Evolutionary conservation across 1,284 basidiomycete genomes (phyloP), one percentile per base, ranked within the genome.

Genomic region (Puccinia hordei): DNA sequence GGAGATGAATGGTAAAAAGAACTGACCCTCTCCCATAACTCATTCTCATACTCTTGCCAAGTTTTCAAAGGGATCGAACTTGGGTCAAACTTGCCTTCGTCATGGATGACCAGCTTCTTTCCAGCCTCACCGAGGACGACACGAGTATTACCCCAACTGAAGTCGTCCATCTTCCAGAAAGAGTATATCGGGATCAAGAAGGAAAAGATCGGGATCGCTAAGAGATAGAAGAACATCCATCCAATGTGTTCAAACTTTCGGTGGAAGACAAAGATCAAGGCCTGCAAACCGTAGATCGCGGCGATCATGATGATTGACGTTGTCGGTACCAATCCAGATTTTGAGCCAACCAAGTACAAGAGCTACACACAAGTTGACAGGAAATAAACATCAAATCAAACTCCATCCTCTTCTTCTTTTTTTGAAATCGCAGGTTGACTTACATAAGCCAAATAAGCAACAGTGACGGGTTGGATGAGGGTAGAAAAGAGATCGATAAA

Each of bases 41-140:
- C 94, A 85, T 96, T 96, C 86, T 89, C 94, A 85, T 98, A 98
- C 83, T 97, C 94, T 82, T 91, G 93, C 96, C 96, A 98, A 2
- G 92, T 93, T 88, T 97, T 97, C 83, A 98, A 88, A 17, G 96
- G 96, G 83, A 98, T 98, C 22, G 90, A 89, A 41, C 91, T 89
- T 27, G 94, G 92, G 87, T 98, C 95, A 81, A 98, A 99, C 86
- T 94, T 95, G 85, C 95, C 96, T 86, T 98, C 95, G 83, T 98
- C 95, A 73, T 98, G 96, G 76, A 98, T 91, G 82, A 98, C 91
- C 83, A 98, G 88, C 87, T 94, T 95, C 89, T 96, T 95, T 41
- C 95, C 96, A 81, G 91, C 90, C 87, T 99, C 96, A 83, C 95
- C 96, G 83, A 97, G 88, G 46, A 99, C 95, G 82, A 95, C 86